These are phyloP conservation scores for Syncephalis plumigaleata DNA, from an alignment of 371 early-diverging fungal species.

Conservation along the genomic window DNA sequence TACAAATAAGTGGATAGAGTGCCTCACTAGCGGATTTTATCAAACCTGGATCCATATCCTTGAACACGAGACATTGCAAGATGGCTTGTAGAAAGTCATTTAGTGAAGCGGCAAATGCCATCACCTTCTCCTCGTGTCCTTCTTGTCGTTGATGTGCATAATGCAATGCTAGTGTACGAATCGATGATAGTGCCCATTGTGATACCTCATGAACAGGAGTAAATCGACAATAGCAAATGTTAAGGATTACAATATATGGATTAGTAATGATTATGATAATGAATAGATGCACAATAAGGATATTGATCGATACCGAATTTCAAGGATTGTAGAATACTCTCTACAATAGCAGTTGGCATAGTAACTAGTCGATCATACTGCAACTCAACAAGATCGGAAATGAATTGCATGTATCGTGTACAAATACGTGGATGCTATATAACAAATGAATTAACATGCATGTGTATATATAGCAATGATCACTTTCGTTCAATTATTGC, in stretches of 20 bases:
- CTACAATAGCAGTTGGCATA: conserved; percentile 29
- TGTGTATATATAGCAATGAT: neutral
- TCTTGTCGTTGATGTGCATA: conserved; percentile 1
- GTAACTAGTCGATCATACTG: conserved; percentile 43
- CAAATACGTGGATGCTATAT: conserved; percentile 44
- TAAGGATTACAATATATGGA: neutral
- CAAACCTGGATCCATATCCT: conserved; percentile 3
- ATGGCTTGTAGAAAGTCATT: conserved; percentile 1
- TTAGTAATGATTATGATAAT: too few species aligned
- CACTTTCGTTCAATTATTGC: neutral
- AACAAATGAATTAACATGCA: neutral
- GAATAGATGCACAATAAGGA: conserved; percentile 4
- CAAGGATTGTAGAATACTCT: conserved; percentile 39
- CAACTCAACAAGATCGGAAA: conserved; percentile 39
- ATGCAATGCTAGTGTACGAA: conserved; percentile 2
- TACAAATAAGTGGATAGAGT: conserved; percentile 1
- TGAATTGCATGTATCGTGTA: conserved; percentile 42
- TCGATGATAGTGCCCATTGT: conserved; percentile 1
- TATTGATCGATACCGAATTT: conserved; percentile 36
- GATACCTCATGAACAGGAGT: conserved; percentile 6
- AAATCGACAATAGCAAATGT: neutral
- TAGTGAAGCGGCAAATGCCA: conserved; percentile 1
- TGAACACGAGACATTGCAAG: conserved; percentile 2
- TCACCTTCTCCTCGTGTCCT: neutral
- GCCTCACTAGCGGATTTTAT: conserved; percentile 3